These are phyloP conservation scores for Clarireedia paspali DNA, from an alignment of 2,329 filamentous ascomycete species.

Conservation along the genomic window DNA sequence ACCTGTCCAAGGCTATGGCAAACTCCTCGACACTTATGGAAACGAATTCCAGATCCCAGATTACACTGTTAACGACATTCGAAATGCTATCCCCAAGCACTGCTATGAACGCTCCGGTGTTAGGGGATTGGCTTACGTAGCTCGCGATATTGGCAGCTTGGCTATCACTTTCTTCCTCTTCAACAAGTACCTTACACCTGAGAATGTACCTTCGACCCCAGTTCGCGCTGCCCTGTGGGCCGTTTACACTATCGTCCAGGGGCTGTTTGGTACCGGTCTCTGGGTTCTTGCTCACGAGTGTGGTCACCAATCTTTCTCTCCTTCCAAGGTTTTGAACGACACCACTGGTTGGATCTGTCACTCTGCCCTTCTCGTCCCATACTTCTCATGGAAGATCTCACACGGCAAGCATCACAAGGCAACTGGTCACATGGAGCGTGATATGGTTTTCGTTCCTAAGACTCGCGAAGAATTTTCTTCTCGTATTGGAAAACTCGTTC, in stretches of 20 bases:
- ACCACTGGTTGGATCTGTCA: constrained; percentile 87
- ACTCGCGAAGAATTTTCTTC: constrained; percentile 75
- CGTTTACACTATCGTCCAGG: constrained; percentile 69
- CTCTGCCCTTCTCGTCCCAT: constrained; percentile 82
- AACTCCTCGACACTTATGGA: constrained; percentile 85
- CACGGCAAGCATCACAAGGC: constrained; percentile 99
- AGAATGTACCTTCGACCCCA: constrained; percentile 64
- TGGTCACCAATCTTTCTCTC: constrained; percentile 91
- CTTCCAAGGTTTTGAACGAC: constrained; percentile 87
- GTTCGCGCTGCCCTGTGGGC: constrained; percentile 58
- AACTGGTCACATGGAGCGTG: constrained; percentile 91
- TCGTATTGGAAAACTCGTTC: constrained; percentile 63
- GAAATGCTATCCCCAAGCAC: constrained; percentile 94
- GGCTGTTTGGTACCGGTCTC: constrained; percentile 84
- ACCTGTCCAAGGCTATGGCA: constrained; percentile 39
- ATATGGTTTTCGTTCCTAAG: constrained; percentile 98
- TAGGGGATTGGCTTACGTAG: constrained; percentile 73
- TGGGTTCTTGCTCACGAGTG: constrained; percentile 99
- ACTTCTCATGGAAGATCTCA: constrained; percentile 99
- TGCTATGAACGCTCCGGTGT: constrained; percentile 84
- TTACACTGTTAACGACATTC: constrained; percentile 96
- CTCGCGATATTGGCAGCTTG: constrained; percentile 68
- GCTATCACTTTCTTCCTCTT: constrained; percentile 76
- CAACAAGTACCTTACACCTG: constrained; percentile 83
- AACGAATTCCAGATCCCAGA: constrained; percentile 91